Evolutionary conservation across 139 green algal species (phyloP), one percentile per base, ranked within the genome.

Genomic region (Chlamydomonas asymmetrica): DNA sequence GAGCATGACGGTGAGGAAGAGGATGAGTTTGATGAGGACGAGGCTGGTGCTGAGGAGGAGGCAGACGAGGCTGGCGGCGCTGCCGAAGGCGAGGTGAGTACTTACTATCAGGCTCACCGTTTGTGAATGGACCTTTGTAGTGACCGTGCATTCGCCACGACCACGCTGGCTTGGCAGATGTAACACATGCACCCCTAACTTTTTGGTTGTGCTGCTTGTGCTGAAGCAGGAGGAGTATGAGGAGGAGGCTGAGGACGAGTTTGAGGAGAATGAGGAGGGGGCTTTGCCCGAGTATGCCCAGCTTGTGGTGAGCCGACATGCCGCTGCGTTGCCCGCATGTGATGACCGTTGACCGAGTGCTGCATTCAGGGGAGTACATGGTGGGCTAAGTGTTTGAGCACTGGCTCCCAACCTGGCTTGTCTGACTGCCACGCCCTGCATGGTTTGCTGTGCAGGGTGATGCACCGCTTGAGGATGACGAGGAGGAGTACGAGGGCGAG

Each of bases 401-500:
- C 45, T 16, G 45, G 16, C 34, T 29, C 56, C 5, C 56, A 25
- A 63, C 7, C 56, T 63, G 56, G 7, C 27, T n/a, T 6, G 56
- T 60, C 22, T n/a, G 50, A 25, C 10, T 16, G 10, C 45, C 16
- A 10, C 45, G 45, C 45, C 45, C 16, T 10, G 45, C 16, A 10
- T 16, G 45, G 27, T 63, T 13, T 25, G 8, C 59, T 40, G 23
- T 29, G 65, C 68, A 75, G 68, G 70, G 70, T 6, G 23, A 50
- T 6, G 71, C 64, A 9, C 50, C 57, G 1, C 41, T 77, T 59
- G 71, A 59, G 6, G 71, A 77, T 57, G 71, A 77, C 43, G 71
- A 77, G 71, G 71, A 77, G n/a, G n/a, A n/a, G n/a, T n/a, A n/a
- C n/a, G n/a, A n/a, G 59, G 71, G 71, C 49, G 71, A 77, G 8